These are phyloP conservation scores for Pholiota conissans DNA, from an alignment of 768 basidiomycete species.

Conservation along the genomic window DNA sequence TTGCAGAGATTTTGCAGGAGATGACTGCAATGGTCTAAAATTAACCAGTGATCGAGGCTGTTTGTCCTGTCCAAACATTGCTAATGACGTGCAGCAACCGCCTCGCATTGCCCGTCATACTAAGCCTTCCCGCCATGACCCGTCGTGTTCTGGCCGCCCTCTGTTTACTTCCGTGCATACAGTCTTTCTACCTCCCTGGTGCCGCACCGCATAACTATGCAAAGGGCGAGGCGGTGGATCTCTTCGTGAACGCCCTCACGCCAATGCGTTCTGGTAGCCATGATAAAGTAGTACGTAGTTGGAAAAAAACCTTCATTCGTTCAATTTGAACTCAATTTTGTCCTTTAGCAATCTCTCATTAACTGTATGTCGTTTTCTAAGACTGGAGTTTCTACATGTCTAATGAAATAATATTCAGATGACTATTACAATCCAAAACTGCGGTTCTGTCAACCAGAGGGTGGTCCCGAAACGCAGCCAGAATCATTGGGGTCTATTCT, in stretches of 20 bases:
- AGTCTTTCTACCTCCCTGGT: constrained; percentile 90
- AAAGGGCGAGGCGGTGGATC: constrained; percentile 69
- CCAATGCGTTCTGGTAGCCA: constrained; percentile 74
- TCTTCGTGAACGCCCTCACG: constrained; percentile 87
- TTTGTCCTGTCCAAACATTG: constrained; percentile 5
- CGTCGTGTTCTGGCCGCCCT: constrained; percentile 1
- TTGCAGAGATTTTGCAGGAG: constrained; percentile 12
- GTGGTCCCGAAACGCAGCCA: constrained; percentile 70
- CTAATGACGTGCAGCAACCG: constrained; percentile 1
- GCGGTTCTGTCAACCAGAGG: constrained; percentile 81
- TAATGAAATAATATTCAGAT: too few species aligned
- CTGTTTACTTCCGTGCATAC: constrained; percentile 23
- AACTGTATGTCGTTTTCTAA: constrained; percentile 60
- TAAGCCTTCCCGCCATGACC: neutral
- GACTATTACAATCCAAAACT: constrained; percentile 92
- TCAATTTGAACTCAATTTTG: neutral
- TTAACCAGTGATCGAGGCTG: constrained; percentile 7
- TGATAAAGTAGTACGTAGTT: constrained; percentile 62
- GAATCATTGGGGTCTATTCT: constrained; percentile 91
- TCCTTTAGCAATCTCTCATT: constrained; percentile 79
- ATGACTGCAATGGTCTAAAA: constrained; percentile 3
- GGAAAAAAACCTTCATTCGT: neutral
- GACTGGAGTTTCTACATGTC: too few species aligned
- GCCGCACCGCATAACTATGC: constrained; percentile 86
- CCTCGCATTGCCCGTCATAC: too few species aligned